A percentile compares a stretch with the other conserved stretches of the same genome.
phyloP scores from a whole-genome alignment of 2,329 filamentous ascomycete species.

The Exserohilum turcica region DNA sequence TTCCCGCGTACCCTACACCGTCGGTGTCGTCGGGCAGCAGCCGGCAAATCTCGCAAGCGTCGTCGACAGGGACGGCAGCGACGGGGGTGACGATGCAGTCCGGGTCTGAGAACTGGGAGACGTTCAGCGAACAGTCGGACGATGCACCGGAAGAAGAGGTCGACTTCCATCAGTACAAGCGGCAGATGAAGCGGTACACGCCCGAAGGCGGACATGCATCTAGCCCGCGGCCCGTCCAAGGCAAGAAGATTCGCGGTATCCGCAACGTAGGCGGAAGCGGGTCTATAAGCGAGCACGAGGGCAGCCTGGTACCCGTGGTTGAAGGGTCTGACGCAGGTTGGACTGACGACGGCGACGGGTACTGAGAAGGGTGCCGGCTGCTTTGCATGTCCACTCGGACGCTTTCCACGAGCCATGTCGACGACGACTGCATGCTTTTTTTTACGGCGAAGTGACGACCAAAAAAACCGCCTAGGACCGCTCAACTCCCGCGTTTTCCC shows the following conservation, averaged over 20 bases:
- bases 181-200: constrained; percentile 67
- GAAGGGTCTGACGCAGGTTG: constrained; percentile 59
- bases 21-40: constrained; percentile 44
- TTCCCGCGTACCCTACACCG: constrained; percentile 29
- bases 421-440: constrained; percentile 8
- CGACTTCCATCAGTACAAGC: constrained; percentile 78
- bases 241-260: constrained; percentile 51
- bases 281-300: constrained; percentile 48
- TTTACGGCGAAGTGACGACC: constrained; percentile 3
- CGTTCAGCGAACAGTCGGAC: constrained; percentile 84
- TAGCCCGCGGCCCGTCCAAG: constrained; percentile 40
- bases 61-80: constrained; percentile 50
- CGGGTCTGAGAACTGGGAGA: constrained; percentile 97
- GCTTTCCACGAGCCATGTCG: constrained; percentile 6
- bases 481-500: neutral
- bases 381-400: constrained; percentile 6
- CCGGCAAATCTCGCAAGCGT: constrained; percentile 74
- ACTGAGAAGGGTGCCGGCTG: constrained; percentile 27
- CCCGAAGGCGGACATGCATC: constrained; percentile 45
- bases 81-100: constrained; percentile 67
- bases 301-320: constrained; percentile 52
- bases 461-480: constrained; percentile 5
- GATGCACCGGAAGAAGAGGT: constrained; percentile 68
- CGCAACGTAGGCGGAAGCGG: constrained; percentile 51
- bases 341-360: constrained; percentile 56